Conservation (phyloP, 2,329 filamentous ascomycete species). For the Eurotiales sp. region DNA sequence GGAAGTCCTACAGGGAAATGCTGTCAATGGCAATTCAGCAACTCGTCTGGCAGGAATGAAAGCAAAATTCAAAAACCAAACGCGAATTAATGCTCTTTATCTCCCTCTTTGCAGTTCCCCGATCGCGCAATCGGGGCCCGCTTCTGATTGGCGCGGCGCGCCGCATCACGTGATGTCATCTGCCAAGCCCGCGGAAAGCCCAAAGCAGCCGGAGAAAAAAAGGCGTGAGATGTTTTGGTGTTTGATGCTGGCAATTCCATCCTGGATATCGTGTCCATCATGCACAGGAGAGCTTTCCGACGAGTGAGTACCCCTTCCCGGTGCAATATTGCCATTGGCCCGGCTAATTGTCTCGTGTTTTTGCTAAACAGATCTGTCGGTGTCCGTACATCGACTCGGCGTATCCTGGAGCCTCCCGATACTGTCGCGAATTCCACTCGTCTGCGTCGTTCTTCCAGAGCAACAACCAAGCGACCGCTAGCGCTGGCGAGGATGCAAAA, state of each 20-base stretch:
- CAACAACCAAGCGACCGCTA: slow-evolving; percentile 23
- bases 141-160: slow-evolving; percentile 28
- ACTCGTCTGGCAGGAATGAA: too few species aligned
- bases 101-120: slow-evolving; percentile 11
- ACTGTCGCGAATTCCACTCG: slow-evolving; percentile 34
- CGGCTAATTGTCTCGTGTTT: neutral
- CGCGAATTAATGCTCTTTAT: too few species aligned
- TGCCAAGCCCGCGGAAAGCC: slow-evolving; percentile 18
- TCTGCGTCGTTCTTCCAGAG: slow-evolving; percentile 25
- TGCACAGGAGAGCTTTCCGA: slow-evolving; percentile 33
- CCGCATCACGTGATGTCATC: slow-evolving; percentile 29
- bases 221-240: too few species aligned
- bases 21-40: neutral
- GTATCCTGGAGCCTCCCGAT: slow-evolving; percentile 27
- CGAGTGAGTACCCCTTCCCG: too few species aligned
- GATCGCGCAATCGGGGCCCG: slow-evolving; percentile 15
- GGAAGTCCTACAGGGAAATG: neutral
- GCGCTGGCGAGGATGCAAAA: slow-evolving; percentile 19
- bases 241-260: too few species aligned
- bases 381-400: slow-evolving; percentile 38
- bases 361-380: slow-evolving; percentile 28
- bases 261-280: too few species aligned
- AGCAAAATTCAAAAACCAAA: too few species aligned
- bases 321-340: too few species aligned
- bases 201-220: slow-evolving; percentile 3